A percentile compares a stretch with the other conserved stretches of the same genome.
These are phyloP conservation scores for Catunica adiposa DNA, from an alignment of 2,329 filamentous ascomycete genomes.

Conservation along the genomic window DNA sequence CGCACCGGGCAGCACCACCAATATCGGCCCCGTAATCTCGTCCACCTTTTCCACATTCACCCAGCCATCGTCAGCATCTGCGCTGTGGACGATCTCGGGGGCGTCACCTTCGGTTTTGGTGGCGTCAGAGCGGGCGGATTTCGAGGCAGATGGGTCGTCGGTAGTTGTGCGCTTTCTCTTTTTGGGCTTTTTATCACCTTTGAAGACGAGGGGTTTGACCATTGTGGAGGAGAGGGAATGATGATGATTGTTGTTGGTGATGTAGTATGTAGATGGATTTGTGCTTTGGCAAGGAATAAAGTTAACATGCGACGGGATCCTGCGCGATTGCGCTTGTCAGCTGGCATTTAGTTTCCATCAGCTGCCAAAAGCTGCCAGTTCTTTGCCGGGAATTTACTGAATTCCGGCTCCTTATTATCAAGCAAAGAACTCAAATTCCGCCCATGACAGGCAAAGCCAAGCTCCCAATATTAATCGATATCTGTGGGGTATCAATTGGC, in stretches of 20 bases:
- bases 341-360: neutral
- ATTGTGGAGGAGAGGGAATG: constrained; percentile 27
- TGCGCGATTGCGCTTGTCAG: neutral
- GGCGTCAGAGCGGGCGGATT: neutral
- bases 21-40: constrained; percentile 67
- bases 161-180: constrained; percentile 56
- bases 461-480: neutral
- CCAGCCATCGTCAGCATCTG: constrained; percentile 68
- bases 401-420: neutral
- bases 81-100: constrained; percentile 18
- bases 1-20: constrained; percentile 66
- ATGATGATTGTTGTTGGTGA: neutral
- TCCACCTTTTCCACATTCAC: constrained; percentile 59
- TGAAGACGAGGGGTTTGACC: constrained; percentile 86
- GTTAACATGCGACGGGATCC: neutral
- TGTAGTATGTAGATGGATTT: neutral
- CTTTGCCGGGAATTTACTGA: no score
- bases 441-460: neutral
- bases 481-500: neutral
- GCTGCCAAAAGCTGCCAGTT: neutral
- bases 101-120: constrained; percentile 11
- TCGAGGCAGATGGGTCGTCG: constrained; percentile 1
- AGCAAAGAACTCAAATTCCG: neutral
- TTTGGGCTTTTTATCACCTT: constrained; percentile 90
- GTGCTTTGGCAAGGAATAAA: neutral